Percentiles rank a stretch among this genome's conserved stretches.
These are phyloP conservation scores for Clarkia xantiana DNA, from an alignment of 345 rosid genomes.

Conservation along the genomic window DNA sequence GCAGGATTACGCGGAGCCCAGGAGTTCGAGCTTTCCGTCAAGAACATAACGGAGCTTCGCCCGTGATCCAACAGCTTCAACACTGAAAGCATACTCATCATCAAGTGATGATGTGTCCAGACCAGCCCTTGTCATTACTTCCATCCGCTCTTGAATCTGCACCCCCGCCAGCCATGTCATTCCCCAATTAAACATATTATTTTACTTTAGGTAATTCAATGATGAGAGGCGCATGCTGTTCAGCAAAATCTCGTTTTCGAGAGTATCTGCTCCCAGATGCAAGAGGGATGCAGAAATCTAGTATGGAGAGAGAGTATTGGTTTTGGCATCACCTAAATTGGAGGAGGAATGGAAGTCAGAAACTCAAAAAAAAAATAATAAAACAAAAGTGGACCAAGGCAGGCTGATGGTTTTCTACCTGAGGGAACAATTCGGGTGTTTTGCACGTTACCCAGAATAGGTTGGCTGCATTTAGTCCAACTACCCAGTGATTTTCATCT, in stretches of 20 bases:
- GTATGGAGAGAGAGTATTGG: slow-evolving; percentile 63
- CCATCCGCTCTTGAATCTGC: slow-evolving; percentile 62
- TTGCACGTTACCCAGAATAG: slow-evolving; percentile 65
- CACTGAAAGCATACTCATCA: slow-evolving; percentile 65
- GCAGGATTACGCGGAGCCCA: too few species aligned
- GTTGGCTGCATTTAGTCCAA: slow-evolving; percentile 60
- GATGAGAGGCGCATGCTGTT: slow-evolving; percentile 34
- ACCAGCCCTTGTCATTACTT: slow-evolving; percentile 33
- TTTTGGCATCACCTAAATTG: slow-evolving; percentile 72
- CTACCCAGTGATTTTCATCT: slow-evolving; percentile 80
- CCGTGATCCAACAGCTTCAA: too few species aligned
- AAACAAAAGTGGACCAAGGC: background rate
- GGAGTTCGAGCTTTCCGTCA: too few species aligned
- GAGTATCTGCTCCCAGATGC: slow-evolving; percentile 87
- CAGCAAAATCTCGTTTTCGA: slow-evolving; percentile 77
- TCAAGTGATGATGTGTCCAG: slow-evolving; percentile 46
- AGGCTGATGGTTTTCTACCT: slow-evolving; percentile 26
- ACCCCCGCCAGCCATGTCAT: background rate
- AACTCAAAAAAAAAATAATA: too few species aligned
- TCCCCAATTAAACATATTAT: background rate
- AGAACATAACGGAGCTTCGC: too few species aligned
- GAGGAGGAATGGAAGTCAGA: background rate
- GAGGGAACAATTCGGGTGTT: slow-evolving; percentile 60
- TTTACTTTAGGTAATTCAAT: background rate
- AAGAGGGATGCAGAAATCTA: slow-evolving; percentile 60